Conservation (phyloP, 768 basidiomycete species). For the Thelephora aurantiotincta region DNA sequence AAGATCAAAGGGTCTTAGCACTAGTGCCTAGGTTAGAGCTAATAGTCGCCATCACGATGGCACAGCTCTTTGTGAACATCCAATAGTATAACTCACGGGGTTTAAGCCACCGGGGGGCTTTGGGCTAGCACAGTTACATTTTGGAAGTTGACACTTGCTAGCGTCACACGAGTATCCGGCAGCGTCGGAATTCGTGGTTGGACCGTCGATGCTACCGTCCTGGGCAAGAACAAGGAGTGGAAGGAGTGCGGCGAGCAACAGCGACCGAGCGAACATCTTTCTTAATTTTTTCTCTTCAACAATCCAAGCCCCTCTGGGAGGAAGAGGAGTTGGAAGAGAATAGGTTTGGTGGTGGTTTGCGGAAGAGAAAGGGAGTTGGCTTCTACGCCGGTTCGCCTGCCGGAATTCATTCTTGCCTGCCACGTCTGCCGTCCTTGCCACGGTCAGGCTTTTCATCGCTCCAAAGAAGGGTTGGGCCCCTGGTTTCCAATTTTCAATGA, state of each 20-base stretch:
- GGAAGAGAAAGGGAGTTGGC: too few species aligned
- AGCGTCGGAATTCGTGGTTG: slow-evolving; percentile 35
- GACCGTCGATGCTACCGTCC: slow-evolving; percentile 42
- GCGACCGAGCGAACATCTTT: not conserved
- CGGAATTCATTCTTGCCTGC: too few species aligned
- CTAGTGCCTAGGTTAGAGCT: slow-evolving; percentile 3
- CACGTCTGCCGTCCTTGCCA: too few species aligned
- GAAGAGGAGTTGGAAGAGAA: too few species aligned
- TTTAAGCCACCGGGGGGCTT: slow-evolving; percentile 57
- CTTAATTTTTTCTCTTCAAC: too few species aligned
- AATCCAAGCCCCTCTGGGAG: too few species aligned
- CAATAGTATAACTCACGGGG: slow-evolving; percentile 30
- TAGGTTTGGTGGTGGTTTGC: too few species aligned
- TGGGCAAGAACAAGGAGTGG: slow-evolving; percentile 15
- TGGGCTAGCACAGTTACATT: slow-evolving; percentile 62
- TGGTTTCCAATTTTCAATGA: too few species aligned
- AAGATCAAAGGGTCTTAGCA: not conserved
- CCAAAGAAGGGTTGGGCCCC: too few species aligned
- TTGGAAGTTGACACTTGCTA: slow-evolving; percentile 47
- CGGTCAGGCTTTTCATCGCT: too few species aligned
- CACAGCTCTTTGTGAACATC: slow-evolving; percentile 1
- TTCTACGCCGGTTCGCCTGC: too few species aligned
- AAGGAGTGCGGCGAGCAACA: slow-evolving; percentile 7
- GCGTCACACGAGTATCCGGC: slow-evolving; percentile 64
- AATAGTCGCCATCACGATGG: not conserved